Evolutionary conservation across 2,329 filamentous ascomycete species (phyloP).

Genomic region (Fusarium avenaceum): DNA sequence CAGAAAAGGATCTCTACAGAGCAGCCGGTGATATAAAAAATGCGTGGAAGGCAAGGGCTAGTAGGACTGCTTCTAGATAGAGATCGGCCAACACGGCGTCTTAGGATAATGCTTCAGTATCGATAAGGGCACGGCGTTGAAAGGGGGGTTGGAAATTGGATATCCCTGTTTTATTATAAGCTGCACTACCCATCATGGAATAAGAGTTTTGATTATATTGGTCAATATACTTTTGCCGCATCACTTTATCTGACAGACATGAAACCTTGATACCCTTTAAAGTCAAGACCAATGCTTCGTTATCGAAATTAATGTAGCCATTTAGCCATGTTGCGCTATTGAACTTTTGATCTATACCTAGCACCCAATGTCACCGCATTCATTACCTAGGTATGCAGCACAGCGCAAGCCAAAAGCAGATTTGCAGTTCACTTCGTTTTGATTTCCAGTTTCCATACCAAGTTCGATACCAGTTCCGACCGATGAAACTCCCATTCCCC

Average conservation of each 20-base stretch:
- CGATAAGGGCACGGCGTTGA: slow-evolving; percentile 43
- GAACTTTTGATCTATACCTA: slow-evolving; percentile 40
- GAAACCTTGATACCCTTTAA: too few species aligned
- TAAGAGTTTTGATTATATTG: background rate
- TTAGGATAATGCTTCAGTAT: slow-evolving; percentile 29
- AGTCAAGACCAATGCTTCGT: background rate
- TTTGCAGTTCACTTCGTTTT: slow-evolving; percentile 32
- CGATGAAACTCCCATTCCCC: slow-evolving; percentile 37
- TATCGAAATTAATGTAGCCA: background rate
- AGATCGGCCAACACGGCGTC: slow-evolving; percentile 48
- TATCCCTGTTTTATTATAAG: slow-evolving; percentile 1
- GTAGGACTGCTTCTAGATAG: slow-evolving; percentile 52
- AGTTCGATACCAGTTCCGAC: slow-evolving; percentile 34
- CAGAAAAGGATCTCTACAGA: slow-evolving; percentile 81
- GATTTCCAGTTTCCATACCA: slow-evolving; percentile 46
- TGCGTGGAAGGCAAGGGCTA: slow-evolving; percentile 76
- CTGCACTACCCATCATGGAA: background rate
- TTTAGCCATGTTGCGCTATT: slow-evolving; percentile 27
- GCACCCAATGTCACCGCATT: slow-evolving; percentile 40
- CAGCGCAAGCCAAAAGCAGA: slow-evolving; percentile 43
- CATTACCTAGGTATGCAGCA: slow-evolving; percentile 46
- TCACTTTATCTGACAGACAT: background rate
- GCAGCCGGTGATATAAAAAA: slow-evolving; percentile 79
- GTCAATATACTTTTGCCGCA: background rate
- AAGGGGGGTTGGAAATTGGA: slow-evolving; percentile 3